Evolutionary conservation across 2,329 filamentous ascomycete genomes (phyloP), one percentile per base, ranked within the genome.

Genomic region (Aureobasidium vineae): DNA sequence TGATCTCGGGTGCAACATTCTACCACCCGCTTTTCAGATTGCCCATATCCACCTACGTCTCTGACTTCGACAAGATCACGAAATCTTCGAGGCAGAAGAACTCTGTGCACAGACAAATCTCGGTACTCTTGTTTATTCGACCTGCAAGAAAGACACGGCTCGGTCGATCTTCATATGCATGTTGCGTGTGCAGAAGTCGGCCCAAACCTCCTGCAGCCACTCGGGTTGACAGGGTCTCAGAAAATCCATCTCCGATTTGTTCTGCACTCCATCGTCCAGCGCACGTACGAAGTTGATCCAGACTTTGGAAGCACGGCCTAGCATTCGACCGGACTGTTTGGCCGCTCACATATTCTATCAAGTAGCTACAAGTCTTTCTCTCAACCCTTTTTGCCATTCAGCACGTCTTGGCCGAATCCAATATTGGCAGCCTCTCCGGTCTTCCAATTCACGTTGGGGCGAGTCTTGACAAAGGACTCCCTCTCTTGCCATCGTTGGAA

Each of bases 61-160:
- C 26, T 33, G 23, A 23, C 15, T 28, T 52, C 26, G 33, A 31
- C 49, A 28, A 8, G 16, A 52, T 40, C 45, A 28, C 36, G 16
- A 28, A 41, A 2, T 28, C 6, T 40, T 40, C 43, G 21, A 63
- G 31, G 33, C 26, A 50, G 36, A 19, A 63, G 21, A 31, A 53
- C 36, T 45, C 36, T 53, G 49, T 54, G 61, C 61, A 64, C 61
- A 45, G 61, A 64, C 61, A 36, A 41, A 53, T 52, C 59, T 63
- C 61, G 61, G 36, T 54, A 36, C 61, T 64, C 61, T 54, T 64
- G 47, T 43, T 26, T 31, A 50, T 53, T 52, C 60, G n/a, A 36
- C 15, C 59, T 63, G 59, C 59, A 63, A 63, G 59, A 63, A 33
- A 63, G 45, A 63, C 8, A 63, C 61, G 61, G 61, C 61, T 54